Evolutionary conservation across 768 basidiomycete genomes (phyloP).

Genomic region (Suillus bovinus): DNA sequence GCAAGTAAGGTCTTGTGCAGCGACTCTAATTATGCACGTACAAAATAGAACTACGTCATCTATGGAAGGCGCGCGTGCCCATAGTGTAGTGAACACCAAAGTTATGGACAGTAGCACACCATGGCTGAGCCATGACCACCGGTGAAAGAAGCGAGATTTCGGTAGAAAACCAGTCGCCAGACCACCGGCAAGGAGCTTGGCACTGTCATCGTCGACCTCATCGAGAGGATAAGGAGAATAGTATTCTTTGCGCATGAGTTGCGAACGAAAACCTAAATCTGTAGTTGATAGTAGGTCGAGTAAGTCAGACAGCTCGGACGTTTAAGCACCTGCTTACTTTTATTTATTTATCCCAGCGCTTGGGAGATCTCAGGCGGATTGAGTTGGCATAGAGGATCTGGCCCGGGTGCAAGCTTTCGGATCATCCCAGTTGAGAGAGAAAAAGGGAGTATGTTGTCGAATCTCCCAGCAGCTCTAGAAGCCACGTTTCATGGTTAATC

Average conservation of each 20-base stretch:
- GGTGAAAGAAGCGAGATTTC: neutral
- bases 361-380: neutral
- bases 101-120: constrained; percentile 3
- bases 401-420: neutral
- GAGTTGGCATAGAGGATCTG: neutral
- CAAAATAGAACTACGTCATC: neutral
- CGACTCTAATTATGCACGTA: neutral
- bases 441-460: neutral
- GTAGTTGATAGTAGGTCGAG: too few species aligned
- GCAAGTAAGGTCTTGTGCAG: neutral
- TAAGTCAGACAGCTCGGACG: neutral
- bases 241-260: neutral
- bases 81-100: constrained; percentile 8
- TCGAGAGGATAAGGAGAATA: neutral
- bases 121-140: constrained; percentile 8
- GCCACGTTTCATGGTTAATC: neutral
- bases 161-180: neutral
- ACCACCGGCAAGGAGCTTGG: neutral
- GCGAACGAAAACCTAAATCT: neutral
- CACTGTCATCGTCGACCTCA: neutral
- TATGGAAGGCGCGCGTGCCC: constrained; percentile 1
- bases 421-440: neutral
- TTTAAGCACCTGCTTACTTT: neutral
- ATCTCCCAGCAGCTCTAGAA: neutral
- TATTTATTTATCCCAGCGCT: neutral